Evolutionary conservation across 108 stramenopile genomes (phyloP), one percentile per base, ranked within the genome.

Genomic region (Skeletonema costatum): DNA sequence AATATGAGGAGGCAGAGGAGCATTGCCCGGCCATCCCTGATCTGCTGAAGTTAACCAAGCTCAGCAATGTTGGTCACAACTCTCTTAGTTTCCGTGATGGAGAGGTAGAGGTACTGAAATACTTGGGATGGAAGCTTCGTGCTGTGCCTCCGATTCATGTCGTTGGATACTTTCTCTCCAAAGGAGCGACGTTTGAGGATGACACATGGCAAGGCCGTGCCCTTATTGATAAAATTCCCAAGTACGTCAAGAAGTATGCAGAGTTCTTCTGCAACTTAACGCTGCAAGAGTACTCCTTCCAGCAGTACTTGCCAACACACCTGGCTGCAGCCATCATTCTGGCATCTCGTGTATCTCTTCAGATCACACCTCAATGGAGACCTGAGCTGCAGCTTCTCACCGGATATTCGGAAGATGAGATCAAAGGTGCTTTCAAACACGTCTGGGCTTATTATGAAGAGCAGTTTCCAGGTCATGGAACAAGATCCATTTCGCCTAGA

Each of bases 251-350:
- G 77, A 95, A 95, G 82, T 98, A 97, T 78, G 91, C 93, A 12
- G 95, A 96, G 11, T 98, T 98, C 73, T 98, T 98, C 74, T 96
- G 94, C 82, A 97, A 98, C 83, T 86, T 98, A 3, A 91, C 94
- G 31, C 81, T 96, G 14, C 97, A 98, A 80, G 94, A 96, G 76
- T 95, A 95, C 70, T 73, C 89, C 19, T 98, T 98, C 72, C 96
- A 96, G 70, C 85, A 90, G 62, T 94, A 94, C 71, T 72, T 88
- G 39, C 96, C 97, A 29, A 92, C 90, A 0, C 87, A 87, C 62
- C 78, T 98, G 19, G 95, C 93, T 19, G 94, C 94, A 32, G 95
- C 96, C 25, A 84, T 96, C 44, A 66, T 97, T 35, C 67, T 92
- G 4, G 93, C 96, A 1, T 90, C 90, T 14, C 77, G 96, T 56